Percentiles rank a stretch among this genome's conserved stretches.
Conservation (phyloP, 192 early-diverging fungal species). For the Spizellomyces sp. region DNA sequence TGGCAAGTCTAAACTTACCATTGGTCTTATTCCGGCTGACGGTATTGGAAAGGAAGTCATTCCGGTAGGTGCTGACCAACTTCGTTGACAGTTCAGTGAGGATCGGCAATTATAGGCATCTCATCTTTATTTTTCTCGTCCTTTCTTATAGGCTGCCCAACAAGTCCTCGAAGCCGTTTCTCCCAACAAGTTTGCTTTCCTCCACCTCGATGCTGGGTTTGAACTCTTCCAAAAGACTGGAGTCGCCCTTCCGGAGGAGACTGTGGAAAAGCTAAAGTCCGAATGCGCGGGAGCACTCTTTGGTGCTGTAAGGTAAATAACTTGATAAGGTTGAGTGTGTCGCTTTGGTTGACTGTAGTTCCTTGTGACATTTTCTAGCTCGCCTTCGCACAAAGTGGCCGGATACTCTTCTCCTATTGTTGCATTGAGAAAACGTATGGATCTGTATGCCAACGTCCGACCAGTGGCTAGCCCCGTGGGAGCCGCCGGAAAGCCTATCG, state of each 20-base stretch:
- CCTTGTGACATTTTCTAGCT: slow-evolving; percentile 64
- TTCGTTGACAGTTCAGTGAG: neutral
- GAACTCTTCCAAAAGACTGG: slow-evolving; percentile 95
- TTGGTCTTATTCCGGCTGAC: slow-evolving; percentile 95
- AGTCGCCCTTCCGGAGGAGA: slow-evolving; percentile 85
- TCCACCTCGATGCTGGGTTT: slow-evolving; percentile 90
- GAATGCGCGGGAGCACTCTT: slow-evolving; percentile 94
- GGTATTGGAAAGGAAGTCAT: slow-evolving; percentile 97
- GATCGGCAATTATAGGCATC: neutral
- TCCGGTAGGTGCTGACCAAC: slow-evolving; percentile 41
- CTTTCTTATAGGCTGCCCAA: slow-evolving; percentile 72
- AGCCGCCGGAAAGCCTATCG: slow-evolving; percentile 68
- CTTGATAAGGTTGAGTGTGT: neutral
- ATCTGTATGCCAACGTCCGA: slow-evolving; percentile 96
- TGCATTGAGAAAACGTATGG: slow-evolving; percentile 89
- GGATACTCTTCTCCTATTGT: slow-evolving; percentile 99
- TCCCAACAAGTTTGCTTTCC: slow-evolving; percentile 71
- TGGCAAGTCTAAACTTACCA: slow-evolving; percentile 53
- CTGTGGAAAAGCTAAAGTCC: slow-evolving; percentile 74
- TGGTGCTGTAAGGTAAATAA: slow-evolving; percentile 83
- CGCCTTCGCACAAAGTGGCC: slow-evolving; percentile 96
- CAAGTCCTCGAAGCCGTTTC: slow-evolving; percentile 78
- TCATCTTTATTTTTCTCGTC: slow-evolving; percentile 3
- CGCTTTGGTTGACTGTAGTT: neutral
- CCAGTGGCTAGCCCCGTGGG: slow-evolving; percentile 78